phyloP scores from a whole-genome alignment of 2,329 filamentous ascomycete species.

The Diatrype stigma region DNA sequence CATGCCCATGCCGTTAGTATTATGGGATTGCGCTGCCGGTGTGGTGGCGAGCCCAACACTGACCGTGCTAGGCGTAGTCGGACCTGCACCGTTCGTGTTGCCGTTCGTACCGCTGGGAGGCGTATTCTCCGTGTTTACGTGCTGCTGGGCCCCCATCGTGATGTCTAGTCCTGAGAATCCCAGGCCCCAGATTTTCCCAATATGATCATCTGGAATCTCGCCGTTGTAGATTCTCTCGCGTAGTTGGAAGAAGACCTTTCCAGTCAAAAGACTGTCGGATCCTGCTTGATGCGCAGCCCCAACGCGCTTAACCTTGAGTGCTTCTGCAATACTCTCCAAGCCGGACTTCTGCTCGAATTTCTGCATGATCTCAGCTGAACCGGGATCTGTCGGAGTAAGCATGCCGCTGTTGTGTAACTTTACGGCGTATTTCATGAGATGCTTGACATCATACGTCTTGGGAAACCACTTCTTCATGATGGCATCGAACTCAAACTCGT shows the following conservation, averaged over 20 bases:
- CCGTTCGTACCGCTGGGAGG: conserved; percentile 39
- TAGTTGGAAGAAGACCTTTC: conserved; percentile 92
- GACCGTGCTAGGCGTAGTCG: conserved; percentile 67
- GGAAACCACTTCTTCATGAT: conserved; percentile 93
- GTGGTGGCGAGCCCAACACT: conserved; percentile 45
- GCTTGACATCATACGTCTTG: conserved; percentile 92
- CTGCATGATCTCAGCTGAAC: conserved; percentile 69
- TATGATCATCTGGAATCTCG: conserved; percentile 73
- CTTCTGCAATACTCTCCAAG: conserved; percentile 89
- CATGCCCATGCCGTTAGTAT: conserved; percentile 56
- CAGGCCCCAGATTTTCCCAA: conserved; percentile 90
- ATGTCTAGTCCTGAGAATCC: conserved; percentile 63
- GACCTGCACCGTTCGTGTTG: conserved; percentile 39
- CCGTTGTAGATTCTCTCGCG: conserved; percentile 83
- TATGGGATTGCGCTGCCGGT: conserved; percentile 46
- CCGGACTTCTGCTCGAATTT: conserved; percentile 88
- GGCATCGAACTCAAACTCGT: conserved; percentile 84
- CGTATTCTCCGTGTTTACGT: conserved; percentile 25
- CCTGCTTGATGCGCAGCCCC: conserved; percentile 89
- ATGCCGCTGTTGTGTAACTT: conserved; percentile 62
- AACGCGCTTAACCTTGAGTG: conserved; percentile 83
- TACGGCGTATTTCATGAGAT: conserved; percentile 87
- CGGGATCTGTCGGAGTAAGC: conserved; percentile 58
- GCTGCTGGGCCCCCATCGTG: conserved; percentile 20
- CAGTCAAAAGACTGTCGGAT: conserved; percentile 88